A percentile compares a stretch with the other conserved stretches of the same genome.
Conservation (phyloP, 805 yeast species). For the Cephaloascus fragrans region DNA sequence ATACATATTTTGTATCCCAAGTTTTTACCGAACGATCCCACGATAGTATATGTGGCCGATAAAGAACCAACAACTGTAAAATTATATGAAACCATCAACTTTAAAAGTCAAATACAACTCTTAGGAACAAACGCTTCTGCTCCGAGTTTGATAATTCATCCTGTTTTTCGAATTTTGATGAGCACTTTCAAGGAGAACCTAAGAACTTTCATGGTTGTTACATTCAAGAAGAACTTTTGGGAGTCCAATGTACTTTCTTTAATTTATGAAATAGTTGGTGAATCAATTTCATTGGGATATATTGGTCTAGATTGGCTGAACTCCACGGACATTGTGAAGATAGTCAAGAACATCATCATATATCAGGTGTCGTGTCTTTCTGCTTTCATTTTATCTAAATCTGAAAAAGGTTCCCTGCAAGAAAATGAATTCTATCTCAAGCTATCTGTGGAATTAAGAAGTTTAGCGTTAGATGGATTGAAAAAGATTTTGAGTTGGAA, state of each 20-base stretch:
- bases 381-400: neutral
- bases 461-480: constrained; percentile 1
- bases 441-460: constrained; percentile 1
- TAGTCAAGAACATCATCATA: constrained; percentile 1
- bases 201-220: constrained; percentile 4
- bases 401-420: neutral
- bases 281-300: too few species aligned
- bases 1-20: constrained; percentile 33
- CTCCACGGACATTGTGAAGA: neutral
- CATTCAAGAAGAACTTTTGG: constrained; percentile 7
- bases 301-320: neutral
- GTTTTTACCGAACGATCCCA: constrained; percentile 29
- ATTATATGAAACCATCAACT: neutral
- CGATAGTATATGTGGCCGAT: constrained; percentile 27
- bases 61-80: constrained; percentile 7
- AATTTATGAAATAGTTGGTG: constrained; percentile 4
- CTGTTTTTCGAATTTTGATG: neutral
- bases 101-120: neutral
- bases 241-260: constrained; percentile 5
- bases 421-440: neutral
- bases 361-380: constrained; percentile 4
- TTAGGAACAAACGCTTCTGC: constrained; percentile 4
- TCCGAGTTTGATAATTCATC: neutral
- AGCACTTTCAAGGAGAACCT: constrained; percentile 6
- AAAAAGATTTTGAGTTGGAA: constrained; percentile 11